Evolutionary conservation across 225 moss, liverwort and hornwort species (phyloP).

Genomic region (Lunularia cruciata): DNA sequence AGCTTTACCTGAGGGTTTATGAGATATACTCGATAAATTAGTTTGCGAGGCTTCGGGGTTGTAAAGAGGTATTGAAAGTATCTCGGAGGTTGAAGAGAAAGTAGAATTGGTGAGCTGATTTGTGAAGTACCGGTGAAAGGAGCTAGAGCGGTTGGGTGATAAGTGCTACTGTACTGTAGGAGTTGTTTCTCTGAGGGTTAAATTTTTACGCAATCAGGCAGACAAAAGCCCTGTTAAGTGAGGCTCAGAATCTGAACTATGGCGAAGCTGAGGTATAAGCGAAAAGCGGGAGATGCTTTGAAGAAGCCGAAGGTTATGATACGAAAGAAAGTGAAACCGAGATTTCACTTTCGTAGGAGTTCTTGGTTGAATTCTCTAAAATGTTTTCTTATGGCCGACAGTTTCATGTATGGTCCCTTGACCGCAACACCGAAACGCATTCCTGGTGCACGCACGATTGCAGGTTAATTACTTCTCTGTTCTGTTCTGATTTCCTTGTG

Average conservation of each 20-base stretch:
- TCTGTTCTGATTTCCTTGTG: background rate
- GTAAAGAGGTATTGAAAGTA: too few relatives aligned
- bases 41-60: too few relatives aligned
- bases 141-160: too few relatives aligned
- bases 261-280: constrained; percentile 13
- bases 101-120: too few relatives aligned
- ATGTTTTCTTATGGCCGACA: constrained; percentile 34
- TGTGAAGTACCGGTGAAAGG: too few relatives aligned
- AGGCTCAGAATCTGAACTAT: background rate
- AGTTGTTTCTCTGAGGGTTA: too few relatives aligned
- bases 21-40: too few relatives aligned
- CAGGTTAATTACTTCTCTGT: constrained; percentile 18
- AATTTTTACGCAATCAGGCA: too few relatives aligned
- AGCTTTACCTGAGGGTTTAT: too few relatives aligned
- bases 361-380: constrained; percentile 19
- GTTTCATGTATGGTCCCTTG: constrained; percentile 39
- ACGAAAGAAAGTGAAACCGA: constrained; percentile 19
- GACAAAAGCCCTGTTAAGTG: too few relatives aligned
- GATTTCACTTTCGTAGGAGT: background rate
- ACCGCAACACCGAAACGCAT: background rate
- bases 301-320: constrained; percentile 4
- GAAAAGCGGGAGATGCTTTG: constrained; percentile 10
- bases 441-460: background rate
- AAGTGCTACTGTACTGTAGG: too few relatives aligned
- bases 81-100: too few relatives aligned